These are phyloP conservation scores for Diaporthe sp. DNA, from an alignment of 2,329 filamentous ascomycete species.

Conservation along the genomic window DNA sequence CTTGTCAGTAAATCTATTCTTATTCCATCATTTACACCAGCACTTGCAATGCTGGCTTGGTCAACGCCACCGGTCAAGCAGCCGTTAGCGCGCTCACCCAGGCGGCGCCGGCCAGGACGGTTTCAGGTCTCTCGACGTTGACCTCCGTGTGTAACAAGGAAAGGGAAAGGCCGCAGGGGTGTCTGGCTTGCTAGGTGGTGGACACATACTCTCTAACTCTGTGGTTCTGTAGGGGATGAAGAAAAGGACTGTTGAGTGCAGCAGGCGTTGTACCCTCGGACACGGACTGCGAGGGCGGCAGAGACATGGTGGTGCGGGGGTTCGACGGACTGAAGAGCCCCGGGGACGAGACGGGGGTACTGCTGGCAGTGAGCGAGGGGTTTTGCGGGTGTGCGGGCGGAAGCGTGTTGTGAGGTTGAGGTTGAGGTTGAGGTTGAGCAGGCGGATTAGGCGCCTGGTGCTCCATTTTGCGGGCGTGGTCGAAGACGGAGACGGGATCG, in stretches of 20 bases:
- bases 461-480: constrained; percentile 48
- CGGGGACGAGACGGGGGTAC: constrained; percentile 72
- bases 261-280: constrained; percentile 69
- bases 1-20: constrained; percentile 23
- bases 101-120: not conserved
- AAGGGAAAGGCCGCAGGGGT: not conserved
- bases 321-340: constrained; percentile 71
- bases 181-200: not conserved
- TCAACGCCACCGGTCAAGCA: not conserved
- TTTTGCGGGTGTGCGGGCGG: constrained; percentile 54
- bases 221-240: constrained; percentile 80
- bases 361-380: constrained; percentile 64
- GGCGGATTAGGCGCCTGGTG: constrained; percentile 43
- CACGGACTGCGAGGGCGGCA: constrained; percentile 55
- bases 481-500: constrained; percentile 1
- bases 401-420: constrained; percentile 47
- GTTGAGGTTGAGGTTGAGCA: constrained; percentile 47
- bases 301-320: constrained; percentile 56
- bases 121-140: not conserved
- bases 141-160: not conserved
- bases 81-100: not conserved
- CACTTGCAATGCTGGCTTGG: not conserved
- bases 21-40: not conserved
- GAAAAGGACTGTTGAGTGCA: constrained; percentile 68
- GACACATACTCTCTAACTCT: constrained; percentile 81